phyloP scores from a whole-genome alignment of 352 stramenopile species.

The Nannochloropsis limnetica region DNA sequence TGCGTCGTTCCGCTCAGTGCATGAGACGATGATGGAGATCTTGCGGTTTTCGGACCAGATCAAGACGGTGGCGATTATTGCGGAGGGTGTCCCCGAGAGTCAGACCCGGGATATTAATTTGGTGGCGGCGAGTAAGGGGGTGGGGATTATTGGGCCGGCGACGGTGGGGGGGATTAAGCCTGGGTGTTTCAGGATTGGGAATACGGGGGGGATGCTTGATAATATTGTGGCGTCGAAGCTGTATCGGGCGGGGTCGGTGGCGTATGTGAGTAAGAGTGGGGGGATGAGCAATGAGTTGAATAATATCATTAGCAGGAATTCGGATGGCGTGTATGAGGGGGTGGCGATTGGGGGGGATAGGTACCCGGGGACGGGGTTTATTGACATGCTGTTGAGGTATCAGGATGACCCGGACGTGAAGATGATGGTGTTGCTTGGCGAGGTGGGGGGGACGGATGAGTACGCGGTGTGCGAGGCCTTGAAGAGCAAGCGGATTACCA shows the following conservation, averaged over 20 bases:
- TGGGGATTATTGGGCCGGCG: constrained; percentile 85
- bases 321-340: constrained; percentile 84
- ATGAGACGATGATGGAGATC: constrained; percentile 82
- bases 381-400: constrained; percentile 90
- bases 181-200: constrained; percentile 89
- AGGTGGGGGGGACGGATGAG: constrained; percentile 88
- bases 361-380: constrained; percentile 88
- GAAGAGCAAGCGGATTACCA: constrained; percentile 81
- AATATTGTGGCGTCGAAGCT: constrained; percentile 96
- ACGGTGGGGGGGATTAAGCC: constrained; percentile 91
- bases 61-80: constrained; percentile 92
- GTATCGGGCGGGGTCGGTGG: constrained; percentile 83
- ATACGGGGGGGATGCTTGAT: constrained; percentile 93
- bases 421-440: constrained; percentile 89
- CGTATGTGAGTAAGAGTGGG: constrained; percentile 90
- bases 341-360: constrained; percentile 85
- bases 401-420: constrained; percentile 84
- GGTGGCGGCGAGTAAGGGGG: constrained; percentile 70
- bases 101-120: constrained; percentile 78
- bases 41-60: constrained; percentile 77
- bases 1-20: constrained; percentile 90
- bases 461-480: constrained; percentile 85
- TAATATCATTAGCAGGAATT: constrained; percentile 90
- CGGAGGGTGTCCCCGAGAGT: constrained; percentile 85
- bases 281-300: constrained; percentile 96